Base-by-base conservation (phyloP, 495 filamentous ascomycete genomes). In the Cercophora newfieldiana region DNA sequence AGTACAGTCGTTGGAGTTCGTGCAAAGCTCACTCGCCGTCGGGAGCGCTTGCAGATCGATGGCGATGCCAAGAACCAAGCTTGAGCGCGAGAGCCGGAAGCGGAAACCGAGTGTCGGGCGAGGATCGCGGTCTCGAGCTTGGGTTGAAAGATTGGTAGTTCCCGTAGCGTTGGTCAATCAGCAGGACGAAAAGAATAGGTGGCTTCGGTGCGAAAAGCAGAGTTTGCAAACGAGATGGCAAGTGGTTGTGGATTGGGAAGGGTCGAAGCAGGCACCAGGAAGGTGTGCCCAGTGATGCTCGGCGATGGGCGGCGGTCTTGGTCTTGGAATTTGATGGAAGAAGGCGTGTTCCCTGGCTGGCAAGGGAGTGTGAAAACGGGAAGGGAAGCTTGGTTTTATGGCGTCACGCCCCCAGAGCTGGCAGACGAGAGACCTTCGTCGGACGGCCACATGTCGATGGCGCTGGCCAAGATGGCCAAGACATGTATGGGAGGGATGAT, bases 331-430 rank as follows among this genome's bases (percentile, higher is more conserved):
- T 61, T 25, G 59, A 28, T 61, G 44, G 59, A 61, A 61, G 44
- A 44, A n/a, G n/a, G 57, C 25, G 57, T 31, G 30, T 8, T 61
- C 14, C 7, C 7, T 47, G n/a, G n/a, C 57, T 18, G 57, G 22
- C 29, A 25, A 31, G 57, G 57, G 57, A 24, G 8, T 22, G 59
- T 61, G 59, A 29, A 30, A 61, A n/a, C 25, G 26, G 54, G 26
- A 25, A 10, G n/a, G 63, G 63, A 59, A 60, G 64, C 30, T 54
- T 56, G 48, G 28, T 66, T 65, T 67, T 61, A 67, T 67, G 44
- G 65, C 65, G 30, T 67, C 58, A 67, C 59, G 59, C 30, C 24
- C 28, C 26, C 44, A 47, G 29, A 24, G 24, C 48, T 28, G 65
- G 59, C 22, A 33, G n/a, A 49, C 19, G 25, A 29, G 55, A 62